A percentile compares a stretch with the other conserved stretches of the same genome.
phyloP scores from a whole-genome alignment of 2,329 filamentous ascomycete species.

The Venturia effusa region DNA sequence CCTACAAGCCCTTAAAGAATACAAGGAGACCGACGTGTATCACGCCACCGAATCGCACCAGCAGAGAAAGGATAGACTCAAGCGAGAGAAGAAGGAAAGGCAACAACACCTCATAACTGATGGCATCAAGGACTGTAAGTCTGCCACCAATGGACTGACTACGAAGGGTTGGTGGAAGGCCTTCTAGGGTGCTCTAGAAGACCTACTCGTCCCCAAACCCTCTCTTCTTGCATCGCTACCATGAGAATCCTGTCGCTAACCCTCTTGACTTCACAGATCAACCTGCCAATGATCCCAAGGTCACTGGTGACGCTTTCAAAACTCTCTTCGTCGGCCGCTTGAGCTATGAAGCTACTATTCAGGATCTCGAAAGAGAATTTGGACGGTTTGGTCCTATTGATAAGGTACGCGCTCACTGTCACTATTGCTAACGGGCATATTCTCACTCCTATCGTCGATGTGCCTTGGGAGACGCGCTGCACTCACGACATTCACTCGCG shows the following conservation, averaged over 20 bases:
- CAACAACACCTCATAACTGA: conserved; percentile 55
- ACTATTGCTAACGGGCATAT: conserved; percentile 14
- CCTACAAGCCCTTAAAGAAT: conserved; percentile 61
- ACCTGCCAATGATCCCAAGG: conserved; percentile 73
- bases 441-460: conserved; percentile 9
- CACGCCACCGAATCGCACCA: conserved; percentile 87
- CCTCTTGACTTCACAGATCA: conserved; percentile 46
- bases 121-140: conserved; percentile 53
- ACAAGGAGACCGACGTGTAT: conserved; percentile 68
- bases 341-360: conserved; percentile 78
- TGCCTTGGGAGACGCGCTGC: neutral
- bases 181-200: neutral
- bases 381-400: conserved; percentile 89
- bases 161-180: neutral
- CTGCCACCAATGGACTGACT: conserved; percentile 4
- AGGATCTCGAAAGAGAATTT: conserved; percentile 89
- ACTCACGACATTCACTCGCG: neutral
- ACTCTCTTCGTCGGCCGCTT: conserved; percentile 87
- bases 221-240: neutral
- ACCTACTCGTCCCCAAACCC: neutral
- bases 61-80: conserved; percentile 73
- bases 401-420: conserved; percentile 48
- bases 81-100: conserved; percentile 64
- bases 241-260: neutral
- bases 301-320: conserved; percentile 87